Conservation (phyloP, 202 grass and related monocot genomes). For the Saccharum hybrid region DNA sequence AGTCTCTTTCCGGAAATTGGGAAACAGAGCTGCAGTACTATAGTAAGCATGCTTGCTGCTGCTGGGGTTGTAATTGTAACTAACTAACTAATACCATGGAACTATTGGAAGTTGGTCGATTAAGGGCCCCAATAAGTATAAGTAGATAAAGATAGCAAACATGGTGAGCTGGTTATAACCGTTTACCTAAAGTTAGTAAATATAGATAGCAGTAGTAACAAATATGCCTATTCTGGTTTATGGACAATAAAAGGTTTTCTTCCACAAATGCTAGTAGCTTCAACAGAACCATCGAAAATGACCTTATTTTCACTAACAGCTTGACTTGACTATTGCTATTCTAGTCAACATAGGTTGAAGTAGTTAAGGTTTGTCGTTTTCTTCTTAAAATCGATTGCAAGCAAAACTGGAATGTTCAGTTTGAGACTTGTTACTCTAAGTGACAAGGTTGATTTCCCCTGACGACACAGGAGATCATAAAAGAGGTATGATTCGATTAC, state of each 20-base stretch:
- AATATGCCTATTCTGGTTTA: conserved; percentile 5
- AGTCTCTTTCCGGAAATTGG: background rate
- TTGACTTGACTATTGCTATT: background rate
- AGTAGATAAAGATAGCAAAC: conserved; percentile 1
- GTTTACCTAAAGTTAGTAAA: conserved; percentile 29
- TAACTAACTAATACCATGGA: background rate
- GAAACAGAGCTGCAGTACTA: background rate
- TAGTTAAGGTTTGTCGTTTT: background rate
- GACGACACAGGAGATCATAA: background rate
- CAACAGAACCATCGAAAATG: background rate
- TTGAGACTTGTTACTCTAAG: background rate
- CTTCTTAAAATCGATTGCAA: background rate
- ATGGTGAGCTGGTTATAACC: background rate
- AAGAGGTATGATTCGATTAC: background rate
- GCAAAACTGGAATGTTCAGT: background rate
- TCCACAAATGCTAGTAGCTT: background rate
- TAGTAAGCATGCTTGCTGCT: background rate
- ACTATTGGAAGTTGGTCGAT: background rate
- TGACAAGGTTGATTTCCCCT: background rate
- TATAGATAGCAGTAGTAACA: background rate
- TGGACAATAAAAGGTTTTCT: background rate
- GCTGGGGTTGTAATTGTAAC: background rate
- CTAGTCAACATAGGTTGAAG: conserved; percentile 7
- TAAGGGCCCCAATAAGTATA: background rate
- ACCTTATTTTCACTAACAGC: background rate